phyloP scores from a whole-genome alignment of 1,139 yeast species.

The Candida anutae region DNA sequence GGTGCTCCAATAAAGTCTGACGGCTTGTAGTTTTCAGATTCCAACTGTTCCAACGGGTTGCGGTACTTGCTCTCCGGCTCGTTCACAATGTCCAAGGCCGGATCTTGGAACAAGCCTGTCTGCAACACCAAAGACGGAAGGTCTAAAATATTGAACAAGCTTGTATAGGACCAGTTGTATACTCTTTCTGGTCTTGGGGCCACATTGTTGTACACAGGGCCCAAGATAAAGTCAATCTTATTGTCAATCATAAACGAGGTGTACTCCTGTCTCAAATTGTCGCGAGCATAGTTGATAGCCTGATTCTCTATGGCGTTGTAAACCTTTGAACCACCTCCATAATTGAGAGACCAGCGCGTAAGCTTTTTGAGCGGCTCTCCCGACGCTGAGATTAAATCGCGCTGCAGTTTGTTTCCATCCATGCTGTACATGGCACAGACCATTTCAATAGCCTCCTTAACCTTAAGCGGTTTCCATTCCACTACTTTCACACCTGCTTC shows the following conservation, averaged over 20 bases:
- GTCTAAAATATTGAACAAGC: constrained; percentile 60
- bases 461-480: constrained; percentile 44
- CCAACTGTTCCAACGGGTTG: constrained; percentile 40
- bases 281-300: constrained; percentile 42
- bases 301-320: constrained; percentile 40
- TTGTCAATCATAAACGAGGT: constrained; percentile 42
- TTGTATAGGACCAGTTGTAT: constrained; percentile 70
- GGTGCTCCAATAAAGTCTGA: constrained; percentile 44
- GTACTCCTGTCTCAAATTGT: constrained; percentile 48
- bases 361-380: constrained; percentile 61
- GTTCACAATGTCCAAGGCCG: constrained; percentile 31
- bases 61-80: constrained; percentile 23
- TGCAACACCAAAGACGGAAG: constrained; percentile 56
- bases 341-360: constrained; percentile 51
- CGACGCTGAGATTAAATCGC: constrained; percentile 41
- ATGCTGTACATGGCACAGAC: constrained; percentile 43
- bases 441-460: constrained; percentile 43
- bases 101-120: constrained; percentile 55
- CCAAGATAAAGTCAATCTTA: constrained; percentile 58
- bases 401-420: constrained; percentile 56
- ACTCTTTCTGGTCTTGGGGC: constrained; percentile 64
- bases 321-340: constrained; percentile 46
- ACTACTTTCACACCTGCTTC: constrained; percentile 14
- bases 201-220: constrained; percentile 64
- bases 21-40: constrained; percentile 26